Percentiles rank a stretch among this genome's conserved stretches.
phyloP scores from a whole-genome alignment of 768 basidiomycete genomes.

The Rossbeevera mucosa region DNA sequence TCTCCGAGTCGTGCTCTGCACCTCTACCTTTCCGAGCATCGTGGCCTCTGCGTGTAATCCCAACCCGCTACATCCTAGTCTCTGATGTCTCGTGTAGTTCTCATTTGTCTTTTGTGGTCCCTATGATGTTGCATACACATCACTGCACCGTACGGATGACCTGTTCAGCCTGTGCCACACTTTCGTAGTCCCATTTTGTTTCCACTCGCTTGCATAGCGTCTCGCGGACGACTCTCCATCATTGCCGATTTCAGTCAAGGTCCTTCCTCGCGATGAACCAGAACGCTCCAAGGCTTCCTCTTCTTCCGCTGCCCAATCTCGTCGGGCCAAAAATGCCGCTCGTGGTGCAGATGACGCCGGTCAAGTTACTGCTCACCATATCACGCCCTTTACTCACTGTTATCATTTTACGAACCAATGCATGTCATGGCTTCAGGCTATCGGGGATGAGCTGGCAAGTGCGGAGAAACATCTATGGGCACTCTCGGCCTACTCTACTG shows the following conservation, averaged over 20 bases:
- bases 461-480: too few relatives aligned
- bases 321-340: conserved; percentile 86
- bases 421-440: too few relatives aligned
- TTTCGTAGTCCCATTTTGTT: too few relatives aligned
- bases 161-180: background rate
- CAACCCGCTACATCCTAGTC: background rate
- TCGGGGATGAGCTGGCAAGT: too few relatives aligned
- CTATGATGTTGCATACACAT: background rate
- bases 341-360: conserved; percentile 87
- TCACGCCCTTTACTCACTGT: background rate
- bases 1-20: too few relatives aligned
- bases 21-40: too few relatives aligned
- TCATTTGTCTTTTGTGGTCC: background rate
- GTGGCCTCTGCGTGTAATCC: too few relatives aligned
- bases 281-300: conserved; percentile 55
- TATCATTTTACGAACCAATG: too few relatives aligned
- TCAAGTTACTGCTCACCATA: conserved; percentile 37
- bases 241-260: conserved; percentile 40
- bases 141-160: background rate
- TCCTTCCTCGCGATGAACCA: conserved; percentile 58
- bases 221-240: conserved; percentile 46
- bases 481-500: too few relatives aligned
- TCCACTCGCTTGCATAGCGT: conserved; percentile 30
- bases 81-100: conserved; percentile 13
- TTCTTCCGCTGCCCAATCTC: conserved; percentile 77